These are phyloP conservation scores for Botrytis fabae DNA, from an alignment of 2,329 filamentous ascomycete species.

Conservation along the genomic window DNA sequence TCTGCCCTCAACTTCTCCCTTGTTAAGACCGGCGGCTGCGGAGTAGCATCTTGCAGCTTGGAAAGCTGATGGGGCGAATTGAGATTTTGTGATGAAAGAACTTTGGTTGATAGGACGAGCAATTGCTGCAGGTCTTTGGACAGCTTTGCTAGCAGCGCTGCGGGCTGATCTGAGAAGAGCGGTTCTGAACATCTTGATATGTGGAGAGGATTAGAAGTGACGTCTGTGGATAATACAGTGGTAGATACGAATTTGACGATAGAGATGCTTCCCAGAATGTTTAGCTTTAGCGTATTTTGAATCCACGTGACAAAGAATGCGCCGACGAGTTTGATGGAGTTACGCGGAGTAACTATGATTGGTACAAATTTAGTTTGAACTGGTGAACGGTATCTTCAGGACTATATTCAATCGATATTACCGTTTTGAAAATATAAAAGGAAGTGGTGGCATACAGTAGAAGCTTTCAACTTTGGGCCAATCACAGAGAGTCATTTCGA, in stretches of 20 bases:
- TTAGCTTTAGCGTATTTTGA: conserved; percentile 28
- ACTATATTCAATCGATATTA: background rate
- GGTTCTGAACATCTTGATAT: conserved; percentile 80
- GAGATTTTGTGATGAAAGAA: conserved; percentile 62
- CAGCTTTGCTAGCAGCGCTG: conserved; percentile 49
- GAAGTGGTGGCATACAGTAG: conserved; percentile 14
- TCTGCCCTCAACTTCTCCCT: conserved; percentile 84
- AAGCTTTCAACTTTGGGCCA: conserved; percentile 15
- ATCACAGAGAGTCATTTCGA: conserved; percentile 22
- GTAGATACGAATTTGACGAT: conserved; percentile 15
- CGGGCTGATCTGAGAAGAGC: conserved; percentile 77
- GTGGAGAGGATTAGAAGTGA: conserved; percentile 27
- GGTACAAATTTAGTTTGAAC: background rate
- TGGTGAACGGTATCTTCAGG: background rate
- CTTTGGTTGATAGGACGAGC: conserved; percentile 60
- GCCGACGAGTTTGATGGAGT: conserved; percentile 1
- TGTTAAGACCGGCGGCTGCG: conserved; percentile 72
- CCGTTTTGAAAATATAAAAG: background rate
- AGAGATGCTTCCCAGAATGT: conserved; percentile 19
- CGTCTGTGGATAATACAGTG: conserved; percentile 21
- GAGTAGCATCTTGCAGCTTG: conserved; percentile 82
- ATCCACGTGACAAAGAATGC: conserved; percentile 12
- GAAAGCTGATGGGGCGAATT: conserved; percentile 63
- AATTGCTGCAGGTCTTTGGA: conserved; percentile 53
- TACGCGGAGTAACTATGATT: background rate